Conservation (phyloP, 192 early-diverging fungal genomes). For the Paraglomus brasilianum region DNA sequence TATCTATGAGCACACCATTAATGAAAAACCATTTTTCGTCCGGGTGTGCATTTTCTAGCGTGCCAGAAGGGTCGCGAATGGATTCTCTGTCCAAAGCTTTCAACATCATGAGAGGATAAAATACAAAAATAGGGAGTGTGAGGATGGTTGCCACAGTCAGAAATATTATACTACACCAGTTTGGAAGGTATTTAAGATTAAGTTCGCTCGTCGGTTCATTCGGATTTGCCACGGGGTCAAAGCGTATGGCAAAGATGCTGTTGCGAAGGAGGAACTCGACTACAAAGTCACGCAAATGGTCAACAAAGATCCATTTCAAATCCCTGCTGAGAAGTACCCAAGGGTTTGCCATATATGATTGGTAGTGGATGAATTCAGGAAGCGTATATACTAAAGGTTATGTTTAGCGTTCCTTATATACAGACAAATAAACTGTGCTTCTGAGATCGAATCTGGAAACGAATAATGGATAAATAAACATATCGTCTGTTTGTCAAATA, state of each 20-base stretch:
- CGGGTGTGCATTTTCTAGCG: not conserved
- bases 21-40: slow-evolving; percentile 25
- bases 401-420: too few species aligned
- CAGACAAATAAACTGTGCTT: too few species aligned
- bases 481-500: too few species aligned
- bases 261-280: slow-evolving; percentile 3
- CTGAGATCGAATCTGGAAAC: too few species aligned
- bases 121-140: not conserved
- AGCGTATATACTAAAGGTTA: too few species aligned
- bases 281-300: not conserved
- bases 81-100: not conserved
- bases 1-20: not conserved
- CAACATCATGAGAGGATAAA: not conserved
- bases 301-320: not conserved
- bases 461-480: too few species aligned
- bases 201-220: not conserved
- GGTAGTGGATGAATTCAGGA: too few species aligned
- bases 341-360: not conserved
- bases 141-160: not conserved
- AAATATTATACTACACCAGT: not conserved
- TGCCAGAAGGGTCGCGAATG: not conserved
- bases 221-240: not conserved
- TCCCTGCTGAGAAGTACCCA: not conserved
- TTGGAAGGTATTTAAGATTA: not conserved
- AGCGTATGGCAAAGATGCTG: not conserved